Evolutionary conservation across 139 green algal species (phyloP).

Genomic region (Astrephomene gubernaculifera): DNA sequence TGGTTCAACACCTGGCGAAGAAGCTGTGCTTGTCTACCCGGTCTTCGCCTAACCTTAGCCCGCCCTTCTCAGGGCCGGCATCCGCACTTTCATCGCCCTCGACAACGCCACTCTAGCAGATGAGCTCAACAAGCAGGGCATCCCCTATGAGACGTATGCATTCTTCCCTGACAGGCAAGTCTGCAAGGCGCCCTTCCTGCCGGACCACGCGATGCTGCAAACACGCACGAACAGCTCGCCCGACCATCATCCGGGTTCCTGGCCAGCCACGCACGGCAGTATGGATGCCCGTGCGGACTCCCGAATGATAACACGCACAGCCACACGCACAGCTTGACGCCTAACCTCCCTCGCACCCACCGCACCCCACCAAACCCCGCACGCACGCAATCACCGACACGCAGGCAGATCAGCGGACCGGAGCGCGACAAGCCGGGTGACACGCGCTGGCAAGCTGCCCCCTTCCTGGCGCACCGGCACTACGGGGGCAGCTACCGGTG

Average conservation of each 20-base stretch:
- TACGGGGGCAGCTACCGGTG: slow-evolving; percentile 35
- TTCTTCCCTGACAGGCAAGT: slow-evolving; percentile 38
- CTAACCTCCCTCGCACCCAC: too few species aligned
- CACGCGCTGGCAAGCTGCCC: slow-evolving; percentile 34
- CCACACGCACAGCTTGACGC: too few species aligned
- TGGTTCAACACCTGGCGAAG: background rate
- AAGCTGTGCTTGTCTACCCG: background rate
- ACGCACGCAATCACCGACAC: too few species aligned
- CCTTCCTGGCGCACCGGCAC: slow-evolving; percentile 38
- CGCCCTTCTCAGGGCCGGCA: background rate
- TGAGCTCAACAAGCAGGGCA: background rate
- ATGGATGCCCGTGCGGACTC: too few species aligned
- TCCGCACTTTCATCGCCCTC: slow-evolving; percentile 36
- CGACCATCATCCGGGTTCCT: too few species aligned
- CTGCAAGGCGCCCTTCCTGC: too few species aligned
- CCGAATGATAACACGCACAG: too few species aligned
- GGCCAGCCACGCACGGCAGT: too few species aligned
- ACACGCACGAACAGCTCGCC: too few species aligned
- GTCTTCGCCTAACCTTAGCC: too few species aligned
- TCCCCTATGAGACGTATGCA: slow-evolving; percentile 25
- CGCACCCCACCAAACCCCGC: too few species aligned
- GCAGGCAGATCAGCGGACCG: slow-evolving; percentile 16
- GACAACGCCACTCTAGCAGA: slow-evolving; percentile 12
- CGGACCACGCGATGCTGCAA: too few species aligned
- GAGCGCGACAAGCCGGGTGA: slow-evolving; percentile 31